Conservation (phyloP, 352 stramenopile species). For the Phytopythium delawarense region DNA sequence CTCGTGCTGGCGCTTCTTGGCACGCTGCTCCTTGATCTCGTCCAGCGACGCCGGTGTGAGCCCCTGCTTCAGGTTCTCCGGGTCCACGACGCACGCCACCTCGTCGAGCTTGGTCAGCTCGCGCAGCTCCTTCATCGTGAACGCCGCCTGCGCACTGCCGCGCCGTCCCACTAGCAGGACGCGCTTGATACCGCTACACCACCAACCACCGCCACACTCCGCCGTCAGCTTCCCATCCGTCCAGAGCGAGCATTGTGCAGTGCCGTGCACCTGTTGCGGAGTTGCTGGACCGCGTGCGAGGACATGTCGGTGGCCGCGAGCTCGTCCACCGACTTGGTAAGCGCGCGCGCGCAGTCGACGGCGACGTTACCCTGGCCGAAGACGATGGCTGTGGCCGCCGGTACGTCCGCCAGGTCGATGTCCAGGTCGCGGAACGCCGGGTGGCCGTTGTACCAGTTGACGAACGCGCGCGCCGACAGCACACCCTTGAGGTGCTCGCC, state of each 20-base stretch:
- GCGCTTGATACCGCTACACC: constrained; percentile 55
- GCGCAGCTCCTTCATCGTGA: constrained; percentile 97
- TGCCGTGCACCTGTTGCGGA: constrained; percentile 43
- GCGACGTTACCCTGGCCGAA: constrained; percentile 98
- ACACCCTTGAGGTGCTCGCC: constrained; percentile 79
- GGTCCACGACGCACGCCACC: constrained; percentile 83
- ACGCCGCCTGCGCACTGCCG: constrained; percentile 94
- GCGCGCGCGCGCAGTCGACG: constrained; percentile 94
- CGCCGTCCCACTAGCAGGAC: constrained; percentile 92
- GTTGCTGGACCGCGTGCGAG: constrained; percentile 78
- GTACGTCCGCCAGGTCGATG: constrained; percentile 30
- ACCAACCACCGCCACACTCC: background rate
- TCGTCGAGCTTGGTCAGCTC: constrained; percentile 85
- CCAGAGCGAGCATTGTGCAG: background rate
- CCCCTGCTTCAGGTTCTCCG: constrained; percentile 86
- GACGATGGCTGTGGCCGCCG: constrained; percentile 86
- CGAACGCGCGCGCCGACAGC: constrained; percentile 91
- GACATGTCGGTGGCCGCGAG: constrained; percentile 93
- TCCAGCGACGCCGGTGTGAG: constrained; percentile 76
- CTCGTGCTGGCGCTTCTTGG: constrained; percentile 84
- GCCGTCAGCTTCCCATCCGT: background rate
- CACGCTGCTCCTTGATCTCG: constrained; percentile 84
- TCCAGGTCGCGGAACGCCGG: constrained; percentile 89
- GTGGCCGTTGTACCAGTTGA: constrained; percentile 99
- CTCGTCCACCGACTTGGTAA: constrained; percentile 89